phyloP scores from a whole-genome alignment of 495 filamentous ascomycete species.

The Trichoderma asperelloides region DNA sequence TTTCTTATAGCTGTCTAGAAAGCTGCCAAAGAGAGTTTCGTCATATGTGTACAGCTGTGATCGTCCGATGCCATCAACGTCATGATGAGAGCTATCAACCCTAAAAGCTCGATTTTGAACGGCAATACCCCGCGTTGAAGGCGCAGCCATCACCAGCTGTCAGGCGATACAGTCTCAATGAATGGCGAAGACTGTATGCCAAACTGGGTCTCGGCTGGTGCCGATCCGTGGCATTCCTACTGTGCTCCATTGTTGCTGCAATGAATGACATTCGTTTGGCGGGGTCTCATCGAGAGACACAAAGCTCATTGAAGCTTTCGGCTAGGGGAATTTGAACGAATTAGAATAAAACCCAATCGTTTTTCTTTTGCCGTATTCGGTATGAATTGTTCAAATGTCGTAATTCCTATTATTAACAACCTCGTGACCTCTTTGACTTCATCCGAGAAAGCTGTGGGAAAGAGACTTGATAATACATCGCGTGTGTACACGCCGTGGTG shows the following conservation, averaged over 20 bases:
- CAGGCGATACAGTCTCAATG: background rate
- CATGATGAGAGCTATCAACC: conserved; percentile 2
- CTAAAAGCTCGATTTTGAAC: background rate
- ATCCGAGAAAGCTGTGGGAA: background rate
- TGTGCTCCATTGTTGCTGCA: background rate
- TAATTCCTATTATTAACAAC: background rate
- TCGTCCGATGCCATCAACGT: background rate
- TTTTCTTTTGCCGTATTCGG: background rate
- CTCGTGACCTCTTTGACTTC: background rate
- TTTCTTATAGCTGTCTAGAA: background rate
- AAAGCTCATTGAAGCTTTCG: background rate
- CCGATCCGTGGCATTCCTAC: background rate
- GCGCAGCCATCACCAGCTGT: background rate
- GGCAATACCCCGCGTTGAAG: background rate
- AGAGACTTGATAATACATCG: background rate
- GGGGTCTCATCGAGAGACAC: background rate
- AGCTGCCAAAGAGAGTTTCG: background rate
- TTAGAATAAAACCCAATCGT: background rate
- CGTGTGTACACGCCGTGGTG: too few relatives aligned
- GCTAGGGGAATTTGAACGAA: background rate
- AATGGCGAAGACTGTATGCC: background rate
- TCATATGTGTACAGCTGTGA: background rate
- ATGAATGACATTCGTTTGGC: background rate
- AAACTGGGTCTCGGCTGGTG: background rate
- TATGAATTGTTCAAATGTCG: background rate